These are phyloP conservation scores for Alternaria consortialis DNA, from an alignment of 2,329 filamentous ascomycete genomes.

Conservation along the genomic window DNA sequence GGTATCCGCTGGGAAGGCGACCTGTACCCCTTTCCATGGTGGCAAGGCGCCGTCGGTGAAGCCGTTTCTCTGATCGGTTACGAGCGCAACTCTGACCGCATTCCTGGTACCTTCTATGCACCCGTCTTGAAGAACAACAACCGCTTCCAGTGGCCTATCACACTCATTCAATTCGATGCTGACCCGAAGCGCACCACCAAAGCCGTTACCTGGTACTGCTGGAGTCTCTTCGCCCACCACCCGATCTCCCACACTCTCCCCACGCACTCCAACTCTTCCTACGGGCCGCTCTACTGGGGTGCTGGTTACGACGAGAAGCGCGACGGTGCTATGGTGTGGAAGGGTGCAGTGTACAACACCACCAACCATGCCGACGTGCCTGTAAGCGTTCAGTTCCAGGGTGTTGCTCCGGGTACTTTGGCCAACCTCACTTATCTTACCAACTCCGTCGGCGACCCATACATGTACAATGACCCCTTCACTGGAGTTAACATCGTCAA, in stretches of 20 bases:
- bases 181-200: conserved; percentile 46
- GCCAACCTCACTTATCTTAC: conserved; percentile 55
- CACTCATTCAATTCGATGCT: conserved; percentile 53
- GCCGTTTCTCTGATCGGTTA: conserved; percentile 71
- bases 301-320: conserved; percentile 50
- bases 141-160: conserved; percentile 49
- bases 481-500: conserved; percentile 59
- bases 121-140: conserved; percentile 49
- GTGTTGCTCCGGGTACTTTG: conserved; percentile 36
- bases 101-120: conserved; percentile 59
- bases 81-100: conserved; percentile 70
- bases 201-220: conserved; percentile 47
- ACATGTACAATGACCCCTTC: conserved; percentile 54
- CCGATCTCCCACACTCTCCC: conserved; percentile 57
- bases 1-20: conserved; percentile 37
- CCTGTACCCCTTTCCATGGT: conserved; percentile 41
- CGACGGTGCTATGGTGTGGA: conserved; percentile 52
- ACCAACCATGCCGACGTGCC: conserved; percentile 43
- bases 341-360: conserved; percentile 61
- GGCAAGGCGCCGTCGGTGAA: conserved; percentile 69
- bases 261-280: conserved; percentile 46
- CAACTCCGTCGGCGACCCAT: conserved; percentile 49
- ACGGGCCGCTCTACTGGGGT: conserved; percentile 58
- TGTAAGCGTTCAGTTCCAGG: conserved; percentile 42
- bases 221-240: conserved; percentile 54